Base-by-base conservation (phyloP, 345 rosid genomes). In the Gossypium mustelinum region DNA sequence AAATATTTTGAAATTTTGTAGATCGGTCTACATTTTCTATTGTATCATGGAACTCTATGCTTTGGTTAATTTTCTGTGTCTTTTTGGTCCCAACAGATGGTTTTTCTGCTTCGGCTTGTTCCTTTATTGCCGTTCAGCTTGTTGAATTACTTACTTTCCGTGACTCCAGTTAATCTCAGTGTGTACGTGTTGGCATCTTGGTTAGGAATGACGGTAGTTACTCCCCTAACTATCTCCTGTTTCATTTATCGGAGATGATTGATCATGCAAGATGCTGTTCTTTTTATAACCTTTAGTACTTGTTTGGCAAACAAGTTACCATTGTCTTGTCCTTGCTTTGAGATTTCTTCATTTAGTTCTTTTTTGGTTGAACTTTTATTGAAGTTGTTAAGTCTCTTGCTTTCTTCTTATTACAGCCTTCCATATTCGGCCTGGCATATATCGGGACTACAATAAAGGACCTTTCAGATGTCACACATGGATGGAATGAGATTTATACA, bases 391-490 rank as follows among this genome's bases (percentile, higher is more conserved):
- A 65, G 51, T 16, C 18, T 18, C 22, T 10, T 65, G 9, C 5
- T 43, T 43, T 13, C 18, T 43, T 43, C 29, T 43, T 43, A 41
- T 64, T 65, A 65, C 70, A 65, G 70, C 52, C 70, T 65, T 65
- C 51, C 52, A 65, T 47, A 43, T 65, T 65, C 11, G 50, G 51
- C 47, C 51, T 65, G 52, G 70, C 24, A 18, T 65, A 65, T 11
- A 4, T 65, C 7, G 51, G 70, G 20, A 43, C 70, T 10, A 65
- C 70, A 11, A 13, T 65, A 65, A 65, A 65, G 70, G 70, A 65
- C 52, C 70, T 65, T 65, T 65, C 69, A 39, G 29, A 65, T 65
- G 70, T 65, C 29, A 65, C 70, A 65, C 14, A 44, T 11, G 27
- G 52, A 65, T 65, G 70, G 70, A 5, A 65, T 65, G 16, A 65